Evolutionary conservation across 768 basidiomycete genomes (phyloP).

Genomic region (Coprinopsis cinerea): DNA sequence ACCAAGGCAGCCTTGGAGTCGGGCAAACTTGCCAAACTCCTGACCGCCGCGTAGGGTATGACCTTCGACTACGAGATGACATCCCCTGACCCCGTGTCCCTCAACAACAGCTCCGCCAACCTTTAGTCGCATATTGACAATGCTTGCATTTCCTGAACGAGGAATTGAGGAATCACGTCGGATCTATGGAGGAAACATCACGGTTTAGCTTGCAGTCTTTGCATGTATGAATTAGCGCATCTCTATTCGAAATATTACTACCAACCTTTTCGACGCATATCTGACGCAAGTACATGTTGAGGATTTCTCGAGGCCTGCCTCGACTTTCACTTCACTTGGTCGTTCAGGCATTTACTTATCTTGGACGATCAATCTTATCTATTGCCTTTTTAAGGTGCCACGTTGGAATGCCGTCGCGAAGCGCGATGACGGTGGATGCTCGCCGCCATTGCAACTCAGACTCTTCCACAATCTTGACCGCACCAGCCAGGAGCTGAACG

Average conservation of each 20-base stretch:
- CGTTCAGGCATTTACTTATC: background rate
- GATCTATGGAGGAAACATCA: too few relatives aligned
- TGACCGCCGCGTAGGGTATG: constrained; percentile 20
- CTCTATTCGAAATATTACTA: too few relatives aligned
- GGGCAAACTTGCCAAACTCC: constrained; percentile 24
- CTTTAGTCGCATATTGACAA: too few relatives aligned
- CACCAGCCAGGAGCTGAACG: background rate
- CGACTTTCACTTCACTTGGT: background rate
- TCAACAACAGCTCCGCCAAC: background rate
- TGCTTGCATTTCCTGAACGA: too few relatives aligned
- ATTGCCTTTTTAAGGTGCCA: constrained; percentile 9
- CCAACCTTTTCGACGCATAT: too few relatives aligned
- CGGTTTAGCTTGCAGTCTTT: too few relatives aligned
- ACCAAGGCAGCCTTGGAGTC: constrained; percentile 24
- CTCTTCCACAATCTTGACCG: background rate
- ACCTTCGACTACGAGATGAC: background rate
- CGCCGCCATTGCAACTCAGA: background rate
- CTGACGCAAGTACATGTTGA: too few relatives aligned
- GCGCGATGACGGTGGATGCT: background rate
- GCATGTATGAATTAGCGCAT: too few relatives aligned
- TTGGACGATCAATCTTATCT: constrained; percentile 9
- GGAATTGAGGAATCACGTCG: too few relatives aligned
- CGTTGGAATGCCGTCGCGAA: constrained; percentile 2
- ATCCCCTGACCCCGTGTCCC: background rate
- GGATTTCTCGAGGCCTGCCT: too few relatives aligned